Base-by-base conservation (phyloP, 1,284 basidiomycete species). In the Phellopilus nigrolimitatus region DNA sequence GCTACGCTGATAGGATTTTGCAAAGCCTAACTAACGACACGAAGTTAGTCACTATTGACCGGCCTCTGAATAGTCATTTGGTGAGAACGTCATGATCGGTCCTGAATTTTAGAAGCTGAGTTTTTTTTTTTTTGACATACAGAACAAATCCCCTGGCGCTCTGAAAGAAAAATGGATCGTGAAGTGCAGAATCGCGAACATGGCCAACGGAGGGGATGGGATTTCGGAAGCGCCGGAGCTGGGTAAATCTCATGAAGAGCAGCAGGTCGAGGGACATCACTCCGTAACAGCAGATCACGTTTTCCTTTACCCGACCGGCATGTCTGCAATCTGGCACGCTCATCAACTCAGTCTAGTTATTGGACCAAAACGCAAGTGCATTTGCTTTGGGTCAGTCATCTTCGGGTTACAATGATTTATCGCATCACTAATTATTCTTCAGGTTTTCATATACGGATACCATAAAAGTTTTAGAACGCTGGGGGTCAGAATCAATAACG, bases 401-500 rank as follows among this genome's bases (percentile, higher is more conserved):
- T 33, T 34, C 12, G 9, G 9, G 28, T 10, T 24, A 9, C 6
- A n/a, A 15, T n/a, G 19, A 43, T 22, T 24, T 10, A 45, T 25
- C 6, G 48, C 27, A 22, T 51, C 49, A 98, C 67, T 38, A 33
- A 40, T 47, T 34, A 61, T 27, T 54, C 59, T 39, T 61, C 58
- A 79, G 79, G n/a, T 99, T 98, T 68, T 89, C 95, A 0, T 99
- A 98, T 67, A 92, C 86, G 7, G 95, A 99, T 67, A 98, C 97
- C n/a, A 79, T 97, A 56, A 99, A 99, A 69, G 82, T 97, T 40
- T 73, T 99, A 3, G 76, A 95, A 59, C 98, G 99, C 68, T 99
- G 95, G 92, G 95, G 97, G 0, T 89, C 91, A 0, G 97, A 97
- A 0, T 93, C 88, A 59, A 77, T 91, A 65, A 97, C 97, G 72